Evolutionary conservation across 2,329 filamentous ascomycete species (phyloP).

Genomic region (Fusarium austroafricanum): DNA sequence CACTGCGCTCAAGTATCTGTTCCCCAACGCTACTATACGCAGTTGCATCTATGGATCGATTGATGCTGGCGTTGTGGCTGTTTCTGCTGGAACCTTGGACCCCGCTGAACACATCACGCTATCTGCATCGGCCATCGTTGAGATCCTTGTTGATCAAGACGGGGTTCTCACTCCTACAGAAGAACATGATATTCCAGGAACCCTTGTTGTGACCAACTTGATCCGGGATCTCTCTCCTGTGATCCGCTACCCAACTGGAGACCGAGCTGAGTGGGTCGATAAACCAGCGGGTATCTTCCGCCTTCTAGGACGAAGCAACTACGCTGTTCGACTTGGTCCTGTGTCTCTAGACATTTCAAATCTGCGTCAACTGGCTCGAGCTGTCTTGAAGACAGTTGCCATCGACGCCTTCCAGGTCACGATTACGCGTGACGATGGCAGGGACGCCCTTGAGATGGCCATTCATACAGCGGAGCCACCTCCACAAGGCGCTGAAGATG

Average conservation of each 20-base stretch:
- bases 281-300: background rate
- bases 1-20: background rate
- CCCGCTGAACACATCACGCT: background rate
- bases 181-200: background rate
- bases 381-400: background rate
- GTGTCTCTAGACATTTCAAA: conserved; percentile 11
- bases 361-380: background rate
- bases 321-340: background rate
- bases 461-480: background rate
- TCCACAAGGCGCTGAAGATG: background rate
- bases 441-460: conserved; percentile 1
- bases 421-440: background rate
- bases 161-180: background rate
- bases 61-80: conserved; percentile 2
- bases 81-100: background rate
- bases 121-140: background rate
- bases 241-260: conserved; percentile 3
- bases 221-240: conserved; percentile 1
- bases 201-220: background rate
- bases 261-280: conserved; percentile 2
- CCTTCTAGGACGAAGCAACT: background rate
- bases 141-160: background rate
- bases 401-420: conserved; percentile 3
- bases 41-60: conserved; percentile 4
- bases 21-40: conserved; percentile 2